Conservation (phyloP, 192 early-diverging fungal species). For the Podila epicladia region DNA sequence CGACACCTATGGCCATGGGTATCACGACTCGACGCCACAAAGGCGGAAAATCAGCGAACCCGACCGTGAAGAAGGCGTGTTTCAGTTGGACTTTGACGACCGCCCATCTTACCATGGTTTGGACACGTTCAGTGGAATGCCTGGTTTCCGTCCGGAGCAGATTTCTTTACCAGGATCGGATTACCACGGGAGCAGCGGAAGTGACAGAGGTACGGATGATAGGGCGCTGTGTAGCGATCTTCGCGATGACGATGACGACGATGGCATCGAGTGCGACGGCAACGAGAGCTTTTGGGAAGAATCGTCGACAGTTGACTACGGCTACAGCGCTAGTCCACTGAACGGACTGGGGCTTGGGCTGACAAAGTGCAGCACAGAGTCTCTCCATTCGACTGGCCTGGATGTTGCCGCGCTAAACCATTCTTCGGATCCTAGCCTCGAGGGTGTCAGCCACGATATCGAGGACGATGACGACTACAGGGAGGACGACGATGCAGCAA, state of each 20-base stretch:
- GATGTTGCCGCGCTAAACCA: background rate
- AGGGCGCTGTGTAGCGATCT: background rate
- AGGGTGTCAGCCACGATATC: background rate
- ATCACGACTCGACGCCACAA: background rate
- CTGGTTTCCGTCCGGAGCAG: background rate
- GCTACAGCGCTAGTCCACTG: constrained; percentile 28
- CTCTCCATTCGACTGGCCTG: background rate
- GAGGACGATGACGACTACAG: constrained; percentile 17
- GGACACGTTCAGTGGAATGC: background rate
- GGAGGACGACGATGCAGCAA: constrained; percentile 32
- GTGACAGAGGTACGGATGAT: background rate
- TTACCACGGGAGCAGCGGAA: constrained; percentile 13
- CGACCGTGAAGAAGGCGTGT: constrained; percentile 48
- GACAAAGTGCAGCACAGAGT: constrained; percentile 11
- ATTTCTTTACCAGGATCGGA: constrained; percentile 11
- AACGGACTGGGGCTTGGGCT: constrained; percentile 26
- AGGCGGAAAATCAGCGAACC: constrained; percentile 8
- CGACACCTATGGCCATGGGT: background rate
- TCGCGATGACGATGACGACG: constrained; percentile 8
- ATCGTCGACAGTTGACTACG: constrained; percentile 40
- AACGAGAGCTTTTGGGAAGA: constrained; percentile 53
- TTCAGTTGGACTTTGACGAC: constrained; percentile 46
- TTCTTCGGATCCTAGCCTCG: background rate
- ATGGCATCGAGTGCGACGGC: constrained; percentile 32
- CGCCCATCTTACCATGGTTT: constrained; percentile 5